Base-by-base conservation (phyloP, 192 early-diverging fungal genomes). In the Umbelopsis sp. region DNA sequence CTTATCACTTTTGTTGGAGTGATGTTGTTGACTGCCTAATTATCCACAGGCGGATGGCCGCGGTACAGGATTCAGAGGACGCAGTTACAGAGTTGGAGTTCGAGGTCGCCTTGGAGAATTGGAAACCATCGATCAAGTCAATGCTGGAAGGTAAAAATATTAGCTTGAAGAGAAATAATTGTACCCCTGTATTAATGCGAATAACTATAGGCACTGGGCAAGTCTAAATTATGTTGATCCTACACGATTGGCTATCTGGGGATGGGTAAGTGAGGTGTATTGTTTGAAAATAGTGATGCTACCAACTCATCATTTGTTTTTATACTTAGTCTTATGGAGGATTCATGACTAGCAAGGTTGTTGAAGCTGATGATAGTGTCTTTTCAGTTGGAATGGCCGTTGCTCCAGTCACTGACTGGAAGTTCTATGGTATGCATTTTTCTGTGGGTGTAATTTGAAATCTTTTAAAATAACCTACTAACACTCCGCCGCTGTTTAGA, bases 341-440 rank as follows among this genome's bases (percentile, higher is more conserved):
- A 20, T 98, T 90, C 76, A 80, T 92, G 79, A 90, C 95, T 0
- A 69, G 90, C 38, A 97, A 97, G 74, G 82, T 91, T 7, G 84
- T 98, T 41, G 97, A 99, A 80, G 84, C 88, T 4, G 83, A 97
- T 74, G 87, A 87, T 14, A 93, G 93, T 7, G 76, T 96, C 2
- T 96, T 97, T 81, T 82, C 80, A 41, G 83, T 92, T 2, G 96
- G 90, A 16, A 93, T 99, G 86, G 87, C 97, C 6, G 97, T 99
- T 1, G 97, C 97, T 10, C 97, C 97, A 6, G 97, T 99, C 12
- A 97, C 95, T 4, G 92, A 94, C 77, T 99, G 96, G 96, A 82
- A 83, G 66, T 87, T 86, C 44, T 90, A 80, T 65, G 79, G 79
- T 80, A 71, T 65, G 82, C 53, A 43, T 10, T 7, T 24, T 65